These are phyloP conservation scores for Monosporascus ibericus DNA, from an alignment of 2,329 filamentous ascomycete genomes.

Conservation along the genomic window DNA sequence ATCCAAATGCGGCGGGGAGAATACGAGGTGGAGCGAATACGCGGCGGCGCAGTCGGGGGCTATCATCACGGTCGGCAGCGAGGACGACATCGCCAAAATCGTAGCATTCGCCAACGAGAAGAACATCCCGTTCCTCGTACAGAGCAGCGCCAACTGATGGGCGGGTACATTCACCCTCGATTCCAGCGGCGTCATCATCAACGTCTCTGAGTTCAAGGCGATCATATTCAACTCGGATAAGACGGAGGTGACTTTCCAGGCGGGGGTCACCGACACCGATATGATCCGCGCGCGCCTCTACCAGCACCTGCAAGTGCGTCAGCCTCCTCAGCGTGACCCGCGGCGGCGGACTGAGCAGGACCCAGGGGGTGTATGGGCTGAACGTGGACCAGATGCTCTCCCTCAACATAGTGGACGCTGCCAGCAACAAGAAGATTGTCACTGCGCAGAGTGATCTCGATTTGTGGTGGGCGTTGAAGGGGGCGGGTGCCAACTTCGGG, in stretches of 20 bases:
- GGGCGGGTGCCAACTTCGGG: constrained; percentile 45
- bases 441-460: constrained; percentile 25
- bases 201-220: constrained; percentile 15
- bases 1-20: constrained; percentile 6
- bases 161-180: constrained; percentile 13
- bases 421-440: constrained; percentile 17
- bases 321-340: constrained; percentile 15
- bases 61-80: constrained; percentile 8
- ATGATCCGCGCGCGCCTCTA: constrained; percentile 13
- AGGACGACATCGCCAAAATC: constrained; percentile 9
- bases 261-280: constrained; percentile 16
- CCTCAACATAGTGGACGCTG: constrained; percentile 21
- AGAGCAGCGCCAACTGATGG: constrained; percentile 19
- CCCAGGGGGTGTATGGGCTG: constrained; percentile 13
- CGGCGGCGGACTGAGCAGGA: constrained; percentile 14
- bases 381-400: constrained; percentile 28
- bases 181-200: constrained; percentile 14
- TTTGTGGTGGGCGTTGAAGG: constrained; percentile 42
- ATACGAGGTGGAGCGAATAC: constrained; percentile 14
- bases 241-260: constrained; percentile 16
- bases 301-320: constrained; percentile 23
- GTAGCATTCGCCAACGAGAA: constrained; percentile 7
- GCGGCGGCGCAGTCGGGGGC: constrained; percentile 7
- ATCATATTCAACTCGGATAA: constrained; percentile 14
- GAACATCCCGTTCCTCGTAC: constrained; percentile 15